phyloP scores from a whole-genome alignment of 75 land plant species.

The Adiantum capillusveneris region DNA sequence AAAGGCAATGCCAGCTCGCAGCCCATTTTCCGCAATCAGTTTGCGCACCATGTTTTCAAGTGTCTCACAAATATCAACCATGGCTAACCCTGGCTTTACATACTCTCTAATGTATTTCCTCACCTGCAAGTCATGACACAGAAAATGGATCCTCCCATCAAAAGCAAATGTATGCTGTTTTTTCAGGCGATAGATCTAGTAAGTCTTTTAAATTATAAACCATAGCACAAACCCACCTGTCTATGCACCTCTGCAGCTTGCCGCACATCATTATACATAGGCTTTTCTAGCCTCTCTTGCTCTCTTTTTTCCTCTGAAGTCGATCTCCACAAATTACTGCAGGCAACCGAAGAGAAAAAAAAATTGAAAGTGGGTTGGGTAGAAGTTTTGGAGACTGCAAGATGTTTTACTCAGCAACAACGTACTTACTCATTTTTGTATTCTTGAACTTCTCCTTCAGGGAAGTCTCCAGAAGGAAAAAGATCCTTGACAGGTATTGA shows the following conservation, averaged over 20 bases:
- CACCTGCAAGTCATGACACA: too few species aligned
- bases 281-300: constrained; percentile 85
- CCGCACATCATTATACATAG: constrained; percentile 85
- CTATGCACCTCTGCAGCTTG: constrained; percentile 98
- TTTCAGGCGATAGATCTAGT: too few species aligned
- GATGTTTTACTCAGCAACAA: too few species aligned
- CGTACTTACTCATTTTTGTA: constrained; percentile 93
- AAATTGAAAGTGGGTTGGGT: too few species aligned
- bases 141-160: too few species aligned
- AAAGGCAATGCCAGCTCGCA: constrained; percentile 96
- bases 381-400: too few species aligned
- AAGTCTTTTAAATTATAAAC: too few species aligned
- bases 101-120: constrained; percentile 82
- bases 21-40: constrained; percentile 82
- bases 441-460: constrained; percentile 94
- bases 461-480: constrained; percentile 90
- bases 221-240: constrained; percentile 49
- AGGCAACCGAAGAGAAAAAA: too few species aligned
- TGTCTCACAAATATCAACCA: constrained; percentile 92
- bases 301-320: constrained; percentile 96
- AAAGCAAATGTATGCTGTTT: too few species aligned
- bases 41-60: constrained; percentile 95
- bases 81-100: constrained; percentile 79
- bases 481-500: constrained; percentile 77
- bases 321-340: constrained; percentile 87